These are phyloP conservation scores for Phytophthora litchii DNA, from an alignment of 352 stramenopile species.

Conservation along the genomic window DNA sequence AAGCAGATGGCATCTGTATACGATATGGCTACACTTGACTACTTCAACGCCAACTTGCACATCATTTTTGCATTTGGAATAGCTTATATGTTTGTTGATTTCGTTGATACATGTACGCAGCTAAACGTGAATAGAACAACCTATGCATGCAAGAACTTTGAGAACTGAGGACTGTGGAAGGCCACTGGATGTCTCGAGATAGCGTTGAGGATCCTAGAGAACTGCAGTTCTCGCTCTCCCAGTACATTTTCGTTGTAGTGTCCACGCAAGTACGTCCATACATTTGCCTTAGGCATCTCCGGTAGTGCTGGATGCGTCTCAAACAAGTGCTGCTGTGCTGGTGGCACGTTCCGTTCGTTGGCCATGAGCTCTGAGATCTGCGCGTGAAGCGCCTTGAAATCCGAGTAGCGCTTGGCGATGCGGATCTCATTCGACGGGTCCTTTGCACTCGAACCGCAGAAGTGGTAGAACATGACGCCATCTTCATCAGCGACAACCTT, in stretches of 20 bases:
- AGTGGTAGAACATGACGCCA: conserved; percentile 55
- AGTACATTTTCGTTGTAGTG: conserved; percentile 49
- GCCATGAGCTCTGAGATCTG: conserved; percentile 60
- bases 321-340: conserved; percentile 47
- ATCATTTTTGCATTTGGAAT: conserved; percentile 1
- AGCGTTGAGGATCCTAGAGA: conserved; percentile 68
- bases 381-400: conserved; percentile 70
- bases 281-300: conserved; percentile 48
- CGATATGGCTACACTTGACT: conserved; percentile 11
- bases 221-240: conserved; percentile 59
- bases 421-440: conserved; percentile 45
- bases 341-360: conserved; percentile 48
- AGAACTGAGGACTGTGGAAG: conserved; percentile 43
- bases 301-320: conserved; percentile 63
- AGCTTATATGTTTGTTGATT: conserved; percentile 12
- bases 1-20: conserved; percentile 8
- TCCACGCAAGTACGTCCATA: conserved; percentile 41
- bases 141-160: conserved; percentile 44
- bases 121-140: background rate
- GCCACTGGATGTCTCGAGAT: conserved; percentile 59
- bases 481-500: conserved; percentile 43
- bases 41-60: conserved; percentile 14
- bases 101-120: conserved; percentile 5
- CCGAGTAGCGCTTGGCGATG: conserved; percentile 70
- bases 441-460: conserved; percentile 36